These are phyloP conservation scores for Scutellaria minor DNA, from an alignment of 257 asterid genomes.

Conservation along the genomic window DNA sequence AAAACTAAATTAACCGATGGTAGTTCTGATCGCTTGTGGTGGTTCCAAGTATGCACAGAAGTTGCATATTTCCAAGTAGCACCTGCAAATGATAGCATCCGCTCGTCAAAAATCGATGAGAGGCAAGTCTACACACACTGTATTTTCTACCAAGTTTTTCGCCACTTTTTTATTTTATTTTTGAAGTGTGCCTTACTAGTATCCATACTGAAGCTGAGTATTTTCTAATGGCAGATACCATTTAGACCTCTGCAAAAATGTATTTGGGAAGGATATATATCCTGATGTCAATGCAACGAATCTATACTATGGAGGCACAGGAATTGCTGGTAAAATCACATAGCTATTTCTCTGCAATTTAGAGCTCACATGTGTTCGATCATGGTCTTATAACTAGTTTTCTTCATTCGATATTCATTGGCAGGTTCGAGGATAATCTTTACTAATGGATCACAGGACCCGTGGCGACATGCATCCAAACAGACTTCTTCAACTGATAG, in stretches of 20 bases:
- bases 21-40: slow-evolving; percentile 83
- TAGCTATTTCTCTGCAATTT: background rate
- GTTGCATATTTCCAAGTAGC: slow-evolving; percentile 99
- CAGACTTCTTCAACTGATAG: slow-evolving; percentile 81
- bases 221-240: slow-evolving; percentile 72
- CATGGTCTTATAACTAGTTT: slow-evolving; percentile 25
- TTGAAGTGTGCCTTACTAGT: background rate
- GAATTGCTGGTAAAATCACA: slow-evolving; percentile 69
- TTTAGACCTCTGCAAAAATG: slow-evolving; percentile 92
- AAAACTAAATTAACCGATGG: slow-evolving; percentile 45
- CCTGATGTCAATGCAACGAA: slow-evolving; percentile 90
- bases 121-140: slow-evolving; percentile 50
- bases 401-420: slow-evolving; percentile 22
- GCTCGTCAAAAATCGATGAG: slow-evolving; percentile 76
- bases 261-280: slow-evolving; percentile 68
- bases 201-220: background rate
- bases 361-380: slow-evolving; percentile 1
- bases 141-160: background rate
- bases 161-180: slow-evolving; percentile 16
- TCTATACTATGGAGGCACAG: slow-evolving; percentile 87
- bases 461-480: slow-evolving; percentile 98
- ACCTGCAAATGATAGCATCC: slow-evolving; percentile 88
- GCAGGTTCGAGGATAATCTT: slow-evolving; percentile 91
- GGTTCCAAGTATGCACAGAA: slow-evolving; percentile 99
- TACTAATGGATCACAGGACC: slow-evolving; percentile 97